Conservation (phyloP, 805 yeast species). For the Cyberlindnera suaveolens region DNA sequence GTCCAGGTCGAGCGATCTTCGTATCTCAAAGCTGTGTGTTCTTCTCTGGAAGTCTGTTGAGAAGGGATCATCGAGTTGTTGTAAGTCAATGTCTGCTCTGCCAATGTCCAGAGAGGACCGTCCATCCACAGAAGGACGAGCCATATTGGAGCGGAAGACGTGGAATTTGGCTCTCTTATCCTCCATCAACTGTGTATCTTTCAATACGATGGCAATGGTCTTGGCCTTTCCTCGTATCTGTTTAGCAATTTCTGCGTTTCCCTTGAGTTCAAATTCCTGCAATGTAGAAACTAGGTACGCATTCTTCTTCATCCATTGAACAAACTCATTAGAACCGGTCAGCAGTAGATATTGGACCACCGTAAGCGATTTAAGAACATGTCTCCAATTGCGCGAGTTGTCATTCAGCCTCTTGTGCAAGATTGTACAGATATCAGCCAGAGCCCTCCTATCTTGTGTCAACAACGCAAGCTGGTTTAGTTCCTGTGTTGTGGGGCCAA, state of each 20-base stretch:
- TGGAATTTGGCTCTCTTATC: slow-evolving; percentile 38
- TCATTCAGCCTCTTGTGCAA: slow-evolving; percentile 35
- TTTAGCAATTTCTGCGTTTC: slow-evolving; percentile 22
- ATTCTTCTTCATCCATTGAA: slow-evolving; percentile 40
- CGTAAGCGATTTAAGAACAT: slow-evolving; percentile 44
- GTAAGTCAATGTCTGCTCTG: slow-evolving; percentile 3
- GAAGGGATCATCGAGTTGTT: too few species aligned
- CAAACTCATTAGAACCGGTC: slow-evolving; percentile 47
- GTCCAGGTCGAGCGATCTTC: slow-evolving; percentile 7
- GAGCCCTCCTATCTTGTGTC: slow-evolving; percentile 34
- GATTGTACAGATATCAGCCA: slow-evolving; percentile 33
- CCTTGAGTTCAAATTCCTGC: slow-evolving; percentile 24
- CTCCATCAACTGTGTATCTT: slow-evolving; percentile 29
- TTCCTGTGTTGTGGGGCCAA: slow-evolving; percentile 53
- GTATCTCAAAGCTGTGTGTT: slow-evolving; percentile 27
- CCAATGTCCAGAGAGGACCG: slow-evolving; percentile 22
- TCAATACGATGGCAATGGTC: slow-evolving; percentile 27
- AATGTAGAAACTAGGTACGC: slow-evolving; percentile 26
- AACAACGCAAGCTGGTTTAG: slow-evolving; percentile 45
- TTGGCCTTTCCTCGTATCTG: slow-evolving; percentile 34
- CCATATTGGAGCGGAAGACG: slow-evolving; percentile 35
- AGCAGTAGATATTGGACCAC: slow-evolving; percentile 45
- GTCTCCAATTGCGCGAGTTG: slow-evolving; percentile 28
- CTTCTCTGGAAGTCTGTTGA: slow-evolving; percentile 9
- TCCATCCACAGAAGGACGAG: slow-evolving; percentile 30